Conservation (phyloP, 345 rosid species). For the Lagerstroemia speciosa region DNA sequence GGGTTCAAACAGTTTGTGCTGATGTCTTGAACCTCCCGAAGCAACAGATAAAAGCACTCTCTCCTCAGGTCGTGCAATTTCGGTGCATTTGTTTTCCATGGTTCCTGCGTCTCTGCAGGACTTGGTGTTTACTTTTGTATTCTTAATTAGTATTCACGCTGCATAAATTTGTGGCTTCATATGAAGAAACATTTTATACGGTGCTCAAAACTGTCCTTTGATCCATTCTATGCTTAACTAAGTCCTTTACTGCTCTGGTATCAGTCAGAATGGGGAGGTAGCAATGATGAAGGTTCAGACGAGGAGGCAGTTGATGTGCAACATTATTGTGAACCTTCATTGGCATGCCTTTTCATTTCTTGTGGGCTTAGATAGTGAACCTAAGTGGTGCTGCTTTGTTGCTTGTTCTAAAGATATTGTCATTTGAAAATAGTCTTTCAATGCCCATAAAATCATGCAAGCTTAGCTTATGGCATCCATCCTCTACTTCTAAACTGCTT, state of each 20-base stretch:
- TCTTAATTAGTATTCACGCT: not conserved
- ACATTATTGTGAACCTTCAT: too few species aligned
- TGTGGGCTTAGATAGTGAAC: not conserved
- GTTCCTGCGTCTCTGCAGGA: not conserved
- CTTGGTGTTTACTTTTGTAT: not conserved
- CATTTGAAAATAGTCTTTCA: not conserved
- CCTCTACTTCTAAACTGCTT: not conserved
- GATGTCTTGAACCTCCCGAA: constrained; percentile 61
- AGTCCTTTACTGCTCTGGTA: not conserved
- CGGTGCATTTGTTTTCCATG: not conserved
- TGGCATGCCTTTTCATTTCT: too few species aligned
- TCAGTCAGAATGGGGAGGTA: not conserved
- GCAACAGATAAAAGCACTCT: constrained; percentile 50
- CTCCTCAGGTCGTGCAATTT: constrained; percentile 51
- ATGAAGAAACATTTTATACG: not conserved
- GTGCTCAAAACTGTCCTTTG: not conserved
- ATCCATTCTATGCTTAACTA: not conserved
- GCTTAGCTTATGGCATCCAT: not conserved
- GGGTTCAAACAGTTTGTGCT: constrained; percentile 74
- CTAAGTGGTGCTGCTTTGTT: not conserved
- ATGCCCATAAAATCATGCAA: not conserved
- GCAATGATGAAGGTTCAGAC: too few species aligned
- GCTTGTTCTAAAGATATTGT: not conserved
- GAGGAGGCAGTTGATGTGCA: too few species aligned
- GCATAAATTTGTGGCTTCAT: not conserved